phyloP scores from a whole-genome alignment of 2,329 filamentous ascomycete species.

The Emergomyces orientalis region DNA sequence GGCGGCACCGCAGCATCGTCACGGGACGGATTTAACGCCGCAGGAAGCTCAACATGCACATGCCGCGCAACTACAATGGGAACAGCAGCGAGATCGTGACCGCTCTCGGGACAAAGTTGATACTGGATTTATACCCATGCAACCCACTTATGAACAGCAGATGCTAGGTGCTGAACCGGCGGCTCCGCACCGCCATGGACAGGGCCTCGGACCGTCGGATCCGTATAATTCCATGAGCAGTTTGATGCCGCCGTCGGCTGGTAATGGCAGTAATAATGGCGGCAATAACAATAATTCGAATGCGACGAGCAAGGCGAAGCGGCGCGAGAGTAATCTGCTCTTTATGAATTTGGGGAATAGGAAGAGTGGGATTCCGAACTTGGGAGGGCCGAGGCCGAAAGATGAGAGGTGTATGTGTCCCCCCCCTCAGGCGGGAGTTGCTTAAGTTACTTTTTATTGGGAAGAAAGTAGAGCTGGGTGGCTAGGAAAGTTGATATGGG shows the following conservation, averaged over 20 bases:
- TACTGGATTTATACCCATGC: slow-evolving; percentile 44
- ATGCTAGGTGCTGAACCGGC: slow-evolving; percentile 24
- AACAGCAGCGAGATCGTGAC: background rate
- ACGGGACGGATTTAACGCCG: slow-evolving; percentile 1
- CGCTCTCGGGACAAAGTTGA: slow-evolving; percentile 32
- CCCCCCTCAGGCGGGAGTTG: too few relatives aligned
- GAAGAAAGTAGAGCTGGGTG: too few relatives aligned
- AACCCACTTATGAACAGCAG: slow-evolving; percentile 40
- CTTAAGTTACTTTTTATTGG: too few relatives aligned
- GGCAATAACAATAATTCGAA: background rate
- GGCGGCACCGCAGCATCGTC: background rate
- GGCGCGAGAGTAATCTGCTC: slow-evolving; percentile 42
- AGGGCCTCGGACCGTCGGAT: slow-evolving; percentile 18
- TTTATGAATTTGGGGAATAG: slow-evolving; percentile 34
- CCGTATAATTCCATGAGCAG: slow-evolving; percentile 31
- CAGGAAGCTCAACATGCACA: slow-evolving; percentile 22
- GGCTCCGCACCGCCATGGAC: slow-evolving; percentile 16
- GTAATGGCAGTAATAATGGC: slow-evolving; percentile 9
- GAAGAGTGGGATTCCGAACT: slow-evolving; percentile 16
- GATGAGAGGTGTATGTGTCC: slow-evolving; percentile 1
- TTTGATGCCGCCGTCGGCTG: slow-evolving; percentile 31
- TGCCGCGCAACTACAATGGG: slow-evolving; percentile 17
- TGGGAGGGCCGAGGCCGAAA: background rate
- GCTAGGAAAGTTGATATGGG: background rate
- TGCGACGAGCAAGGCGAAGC: slow-evolving; percentile 33